These are phyloP conservation scores for Citrus mangshanensis DNA, from an alignment of 345 rosid species.

Conservation along the genomic window DNA sequence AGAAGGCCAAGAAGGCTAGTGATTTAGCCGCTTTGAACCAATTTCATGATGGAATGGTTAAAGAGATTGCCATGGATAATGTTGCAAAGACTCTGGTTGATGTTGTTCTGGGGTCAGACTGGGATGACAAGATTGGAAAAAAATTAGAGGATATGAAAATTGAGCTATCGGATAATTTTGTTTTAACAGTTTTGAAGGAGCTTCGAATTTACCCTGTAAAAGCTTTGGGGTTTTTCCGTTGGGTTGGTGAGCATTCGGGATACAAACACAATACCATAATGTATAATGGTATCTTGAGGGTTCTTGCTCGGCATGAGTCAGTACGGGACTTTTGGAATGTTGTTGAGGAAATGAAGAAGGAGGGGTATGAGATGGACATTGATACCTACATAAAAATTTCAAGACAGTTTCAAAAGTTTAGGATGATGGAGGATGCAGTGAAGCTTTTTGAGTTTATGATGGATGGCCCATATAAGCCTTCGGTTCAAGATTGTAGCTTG, in stretches of 20 bases:
- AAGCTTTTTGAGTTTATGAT: constrained; percentile 84
- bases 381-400: constrained; percentile 73
- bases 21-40: constrained; percentile 60
- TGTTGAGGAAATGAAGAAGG: constrained; percentile 62
- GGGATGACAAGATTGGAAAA: constrained; percentile 56
- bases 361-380: constrained; percentile 57
- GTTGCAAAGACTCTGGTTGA: constrained; percentile 39
- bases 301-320: constrained; percentile 60
- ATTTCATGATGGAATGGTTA: constrained; percentile 62
- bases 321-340: constrained; percentile 64
- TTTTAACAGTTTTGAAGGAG: constrained; percentile 65
- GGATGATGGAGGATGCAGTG: constrained; percentile 67
- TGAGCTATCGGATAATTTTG: constrained; percentile 53
- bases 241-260: constrained; percentile 39
- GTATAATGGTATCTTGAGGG: constrained; percentile 59
- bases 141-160: constrained; percentile 49
- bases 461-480: constrained; percentile 82
- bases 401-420: constrained; percentile 71
- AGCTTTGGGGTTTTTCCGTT: constrained; percentile 50
- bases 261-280: constrained; percentile 47
- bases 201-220: constrained; percentile 51
- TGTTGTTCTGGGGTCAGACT: constrained; percentile 34
- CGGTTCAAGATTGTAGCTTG: constrained; percentile 57
- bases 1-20: constrained; percentile 40
- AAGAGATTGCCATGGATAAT: constrained; percentile 53